Percentiles rank a stretch among this genome's conserved stretches.
Conservation (phyloP, 2,329 filamentous ascomycete genomes). For the Sodiomyces alkalinus region DNA sequence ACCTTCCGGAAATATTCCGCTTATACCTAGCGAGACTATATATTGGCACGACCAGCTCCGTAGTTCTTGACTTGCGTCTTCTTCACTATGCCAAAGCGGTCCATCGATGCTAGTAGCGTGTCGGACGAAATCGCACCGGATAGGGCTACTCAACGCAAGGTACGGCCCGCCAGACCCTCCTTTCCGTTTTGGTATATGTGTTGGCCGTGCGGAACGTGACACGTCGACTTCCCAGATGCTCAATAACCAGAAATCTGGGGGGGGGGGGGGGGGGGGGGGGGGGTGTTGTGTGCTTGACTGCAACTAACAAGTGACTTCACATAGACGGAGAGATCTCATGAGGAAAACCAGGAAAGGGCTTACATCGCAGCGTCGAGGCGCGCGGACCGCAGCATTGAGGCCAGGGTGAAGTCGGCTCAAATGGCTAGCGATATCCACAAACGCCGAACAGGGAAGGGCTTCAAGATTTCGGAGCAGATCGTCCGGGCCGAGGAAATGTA, state of each 20-base stretch:
- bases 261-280: no score
- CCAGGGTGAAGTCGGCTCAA: constrained; percentile 72
- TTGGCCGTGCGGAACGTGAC: not conserved
- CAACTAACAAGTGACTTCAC: not conserved
- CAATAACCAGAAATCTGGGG: no score
- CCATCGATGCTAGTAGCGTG: constrained; percentile 13
- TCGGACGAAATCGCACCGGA: constrained; percentile 15
- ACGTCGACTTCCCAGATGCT: not conserved
- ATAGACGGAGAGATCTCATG: constrained; percentile 60
- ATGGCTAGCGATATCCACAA: constrained; percentile 86
- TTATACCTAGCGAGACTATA: not conserved
- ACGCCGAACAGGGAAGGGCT: constrained; percentile 65
- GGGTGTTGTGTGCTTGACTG: not conserved
- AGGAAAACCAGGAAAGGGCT: constrained; percentile 74
- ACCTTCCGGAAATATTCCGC: not conserved
- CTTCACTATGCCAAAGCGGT: constrained; percentile 23
- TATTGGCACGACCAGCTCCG: constrained; percentile 2
- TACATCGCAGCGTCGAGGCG: constrained; percentile 85
- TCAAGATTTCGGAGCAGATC: constrained; percentile 73
- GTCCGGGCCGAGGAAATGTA: constrained; percentile 81
- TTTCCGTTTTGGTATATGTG: not conserved
- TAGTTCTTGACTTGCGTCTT: no score
- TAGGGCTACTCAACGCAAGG: constrained; percentile 11
- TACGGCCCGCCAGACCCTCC: constrained; percentile 7
- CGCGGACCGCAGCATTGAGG: constrained; percentile 75